Percentiles rank a stretch among this genome's conserved stretches.
Evolutionary conservation across 768 basidiomycete species (phyloP).

Genomic region (Albatrellus ellisii): DNA sequence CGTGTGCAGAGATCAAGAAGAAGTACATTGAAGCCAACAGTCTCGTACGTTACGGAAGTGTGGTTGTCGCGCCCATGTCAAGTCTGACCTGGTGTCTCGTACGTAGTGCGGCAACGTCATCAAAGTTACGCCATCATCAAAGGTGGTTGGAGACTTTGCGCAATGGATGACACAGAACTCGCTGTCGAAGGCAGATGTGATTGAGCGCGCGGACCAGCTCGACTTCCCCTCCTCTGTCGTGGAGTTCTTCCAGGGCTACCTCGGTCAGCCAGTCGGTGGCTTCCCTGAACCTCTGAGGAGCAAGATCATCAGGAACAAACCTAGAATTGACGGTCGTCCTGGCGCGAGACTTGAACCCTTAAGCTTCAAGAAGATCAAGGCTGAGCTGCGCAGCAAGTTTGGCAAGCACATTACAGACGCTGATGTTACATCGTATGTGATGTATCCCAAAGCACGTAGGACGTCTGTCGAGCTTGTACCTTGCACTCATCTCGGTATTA

Average conservation of each 20-base stretch:
- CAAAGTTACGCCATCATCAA: constrained; percentile 99
- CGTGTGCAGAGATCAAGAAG: constrained; percentile 74
- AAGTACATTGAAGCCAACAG: constrained; percentile 98
- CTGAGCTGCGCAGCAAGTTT: constrained; percentile 83
- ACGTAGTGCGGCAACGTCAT: constrained; percentile 88
- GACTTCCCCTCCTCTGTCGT: constrained; percentile 97
- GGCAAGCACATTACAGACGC: constrained; percentile 89
- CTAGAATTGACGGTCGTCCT: constrained; percentile 87
- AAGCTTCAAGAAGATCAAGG: constrained; percentile 94
- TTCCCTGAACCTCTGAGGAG: constrained; percentile 96
- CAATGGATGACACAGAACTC: constrained; percentile 99
- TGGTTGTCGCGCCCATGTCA: no score
- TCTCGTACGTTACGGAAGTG: constrained; percentile 50
- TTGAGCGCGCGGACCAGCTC: constrained; percentile 74
- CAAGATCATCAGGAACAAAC: constrained; percentile 85
- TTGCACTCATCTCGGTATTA: background rate
- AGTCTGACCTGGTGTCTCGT: no score
- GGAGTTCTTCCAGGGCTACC: constrained; percentile 99
- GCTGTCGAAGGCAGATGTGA: constrained; percentile 74
- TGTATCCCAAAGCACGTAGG: constrained; percentile 83
- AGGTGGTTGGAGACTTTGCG: constrained; percentile 98
- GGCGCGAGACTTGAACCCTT: constrained; percentile 79
- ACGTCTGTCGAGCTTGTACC: background rate
- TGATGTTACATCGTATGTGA: constrained; percentile 91
- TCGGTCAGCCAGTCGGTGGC: constrained; percentile 95